Base-by-base conservation (phyloP, 176 grass and related monocot genomes). In the Triticum dicoccoides region DNA sequence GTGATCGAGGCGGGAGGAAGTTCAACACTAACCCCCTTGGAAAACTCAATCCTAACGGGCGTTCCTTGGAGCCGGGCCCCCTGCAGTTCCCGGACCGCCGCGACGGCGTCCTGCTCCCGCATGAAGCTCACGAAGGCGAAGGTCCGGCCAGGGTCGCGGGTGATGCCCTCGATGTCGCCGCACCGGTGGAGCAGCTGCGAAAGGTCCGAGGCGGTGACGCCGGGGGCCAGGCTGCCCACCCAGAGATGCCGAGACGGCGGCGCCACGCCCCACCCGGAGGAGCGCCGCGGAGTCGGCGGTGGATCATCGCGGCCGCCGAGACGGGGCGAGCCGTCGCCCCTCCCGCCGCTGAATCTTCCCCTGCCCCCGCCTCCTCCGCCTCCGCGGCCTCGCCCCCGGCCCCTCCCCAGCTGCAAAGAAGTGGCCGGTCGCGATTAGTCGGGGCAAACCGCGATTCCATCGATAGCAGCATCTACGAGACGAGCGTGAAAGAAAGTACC, bases 1-100 rank as follows among this genome's bases (percentile, higher is more conserved):
- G 63, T 70, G 79, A 69, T 69, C 76, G 68, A 72, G 86, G 70
- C 71, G 24, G 70, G 39, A 87, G 85, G 77, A 88, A 86, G 61
- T 66, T 96, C 87, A 90, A 87, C 66, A 98, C 96, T 96, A 94
- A 96, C 96, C 96, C 96, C 96, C 92, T 98, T 96, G 81, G 93
- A 91, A 94, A 96, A 98, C 82, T 98, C 93, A 81, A 98, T 94
- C 86, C 92, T 98, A 95, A 98, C 44, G 65, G 89, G 76, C 44
- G 77, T 77, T 47, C 92, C 93, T 21, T 85, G 90, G 32, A 98
- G 38, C 61, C 61, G 81, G 83, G 34, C 58, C 47, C 96, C 96
- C 75, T 94, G 96, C 20, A 98, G 91, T 44, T 83, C 88, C 72
- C 73, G 84, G 68, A 92, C 69, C 0, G 96, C 96, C 2, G 86